phyloP scores from a whole-genome alignment of 129 eudicot species.

The Artemisia annua region DNA sequence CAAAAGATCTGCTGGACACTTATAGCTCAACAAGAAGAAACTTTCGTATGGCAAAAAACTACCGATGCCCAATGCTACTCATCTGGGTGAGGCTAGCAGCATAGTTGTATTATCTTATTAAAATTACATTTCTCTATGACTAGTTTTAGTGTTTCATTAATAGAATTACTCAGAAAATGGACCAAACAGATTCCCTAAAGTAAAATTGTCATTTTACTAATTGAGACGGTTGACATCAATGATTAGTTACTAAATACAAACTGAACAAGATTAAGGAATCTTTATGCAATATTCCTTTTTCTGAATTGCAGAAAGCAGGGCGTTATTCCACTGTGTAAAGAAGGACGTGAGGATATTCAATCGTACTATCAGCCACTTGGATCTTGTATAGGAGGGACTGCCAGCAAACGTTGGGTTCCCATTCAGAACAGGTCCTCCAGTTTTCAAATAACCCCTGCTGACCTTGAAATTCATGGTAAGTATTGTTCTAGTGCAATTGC shows the following conservation, averaged over 20 bases:
- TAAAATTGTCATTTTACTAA: too few relatives aligned
- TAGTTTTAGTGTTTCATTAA: slow-evolving; percentile 1
- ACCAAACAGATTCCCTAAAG: too few relatives aligned
- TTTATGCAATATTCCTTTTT: background rate
- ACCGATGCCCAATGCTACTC: slow-evolving; percentile 71
- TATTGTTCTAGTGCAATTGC: slow-evolving; percentile 26
- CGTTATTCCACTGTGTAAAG: slow-evolving; percentile 60
- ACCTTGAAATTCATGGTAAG: slow-evolving; percentile 73
- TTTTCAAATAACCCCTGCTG: slow-evolving; percentile 44
- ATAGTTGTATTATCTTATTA: background rate
- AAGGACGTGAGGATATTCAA: slow-evolving; percentile 66
- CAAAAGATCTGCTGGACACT: slow-evolving; percentile 78
- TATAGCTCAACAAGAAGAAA: slow-evolving; percentile 89
- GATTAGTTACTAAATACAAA: too few relatives aligned
- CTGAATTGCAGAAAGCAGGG: slow-evolving; percentile 52
- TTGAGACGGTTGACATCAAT: too few relatives aligned
- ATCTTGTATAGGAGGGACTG: slow-evolving; percentile 72
- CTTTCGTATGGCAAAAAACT: slow-evolving; percentile 95
- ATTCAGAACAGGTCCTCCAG: slow-evolving; percentile 75
- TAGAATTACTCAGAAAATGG: background rate
- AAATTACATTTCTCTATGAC: background rate
- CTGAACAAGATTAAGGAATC: background rate
- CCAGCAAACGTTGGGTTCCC: slow-evolving; percentile 78
- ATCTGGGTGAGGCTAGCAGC: slow-evolving; percentile 60
- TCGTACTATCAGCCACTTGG: slow-evolving; percentile 77